phyloP scores from a whole-genome alignment of 2,329 filamentous ascomycete species.

The Calycina herbarum region DNA sequence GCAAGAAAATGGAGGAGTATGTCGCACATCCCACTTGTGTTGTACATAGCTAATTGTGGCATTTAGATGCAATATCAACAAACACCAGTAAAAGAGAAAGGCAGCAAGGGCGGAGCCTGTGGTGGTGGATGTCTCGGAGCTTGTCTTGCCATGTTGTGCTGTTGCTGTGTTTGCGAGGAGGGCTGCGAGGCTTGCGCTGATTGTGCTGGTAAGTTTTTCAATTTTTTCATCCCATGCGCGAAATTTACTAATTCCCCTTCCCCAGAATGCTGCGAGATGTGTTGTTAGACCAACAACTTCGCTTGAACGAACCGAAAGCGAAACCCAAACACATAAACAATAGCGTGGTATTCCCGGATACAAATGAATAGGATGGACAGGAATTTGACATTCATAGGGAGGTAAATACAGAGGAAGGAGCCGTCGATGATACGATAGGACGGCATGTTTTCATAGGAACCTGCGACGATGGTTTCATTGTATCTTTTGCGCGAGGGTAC shows the following conservation, averaged over 20 bases:
- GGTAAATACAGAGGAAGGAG: too few relatives aligned
- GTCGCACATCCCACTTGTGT: too few relatives aligned
- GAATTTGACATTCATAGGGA: neutral
- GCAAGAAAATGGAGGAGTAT: neutral
- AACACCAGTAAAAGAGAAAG: too few relatives aligned
- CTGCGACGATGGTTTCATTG: too few relatives aligned
- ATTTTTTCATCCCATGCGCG: neutral
- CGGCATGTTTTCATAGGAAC: too few relatives aligned
- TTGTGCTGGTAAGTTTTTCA: constrained; percentile 38
- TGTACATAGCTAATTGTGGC: too few relatives aligned
- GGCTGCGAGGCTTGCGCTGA: constrained; percentile 52
- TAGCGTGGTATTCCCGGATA: neutral
- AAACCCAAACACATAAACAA: too few relatives aligned
- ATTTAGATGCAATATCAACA: too few relatives aligned
- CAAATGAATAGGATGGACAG: neutral
- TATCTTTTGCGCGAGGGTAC: too few relatives aligned
- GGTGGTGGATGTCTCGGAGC: constrained; percentile 41
- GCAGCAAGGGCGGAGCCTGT: too few relatives aligned
- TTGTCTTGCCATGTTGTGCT: constrained; percentile 52
- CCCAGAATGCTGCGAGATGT: constrained; percentile 29
- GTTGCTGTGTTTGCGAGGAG: constrained; percentile 53
- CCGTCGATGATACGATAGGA: too few relatives aligned
- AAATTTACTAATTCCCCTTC: neutral
- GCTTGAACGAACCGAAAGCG: neutral
- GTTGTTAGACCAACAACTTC: neutral